Evolutionary conservation across 306 rosid species (phyloP).

Genomic region (Vigna trinervia): DNA sequence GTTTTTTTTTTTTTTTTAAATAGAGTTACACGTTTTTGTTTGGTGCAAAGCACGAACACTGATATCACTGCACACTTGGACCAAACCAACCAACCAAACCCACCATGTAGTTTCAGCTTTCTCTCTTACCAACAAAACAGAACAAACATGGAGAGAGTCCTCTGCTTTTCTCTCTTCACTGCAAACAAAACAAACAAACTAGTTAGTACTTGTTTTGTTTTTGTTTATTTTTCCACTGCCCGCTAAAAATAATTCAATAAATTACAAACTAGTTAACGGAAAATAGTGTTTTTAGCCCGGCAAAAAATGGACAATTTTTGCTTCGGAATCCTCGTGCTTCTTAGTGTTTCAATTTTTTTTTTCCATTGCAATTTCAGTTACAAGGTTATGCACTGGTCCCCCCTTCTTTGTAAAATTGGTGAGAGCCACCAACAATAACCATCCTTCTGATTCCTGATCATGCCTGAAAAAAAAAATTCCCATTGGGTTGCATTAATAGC

Average conservation of each 20-base stretch:
- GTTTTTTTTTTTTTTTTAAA: neutral
- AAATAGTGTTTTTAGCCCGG: neutral
- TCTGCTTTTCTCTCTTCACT: constrained; percentile 44
- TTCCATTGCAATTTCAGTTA: neutral
- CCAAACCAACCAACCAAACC: constrained; percentile 3
- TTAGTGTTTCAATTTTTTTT: neutral
- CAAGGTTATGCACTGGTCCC: constrained; percentile 24
- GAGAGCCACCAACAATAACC: constrained; percentile 35
- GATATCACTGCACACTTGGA: constrained; percentile 45
- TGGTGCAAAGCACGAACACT: constrained; percentile 47
- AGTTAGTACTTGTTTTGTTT: neutral
- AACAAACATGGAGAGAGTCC: constrained; percentile 38
- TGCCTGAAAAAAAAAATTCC: constrained; percentile 1
- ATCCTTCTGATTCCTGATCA: constrained; percentile 10
- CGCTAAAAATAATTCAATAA: neutral
- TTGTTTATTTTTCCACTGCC: constrained; percentile 7
- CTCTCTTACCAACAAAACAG: constrained; percentile 57
- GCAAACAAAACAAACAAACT: constrained; percentile 29
- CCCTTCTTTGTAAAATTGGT: constrained; percentile 10
- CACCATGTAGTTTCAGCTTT: constrained; percentile 64
- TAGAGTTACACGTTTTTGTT: neutral
- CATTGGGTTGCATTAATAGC: constrained; percentile 40
- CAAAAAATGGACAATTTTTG: neutral
- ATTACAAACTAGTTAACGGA: neutral
- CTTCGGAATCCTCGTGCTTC: constrained; percentile 7